Base-by-base conservation (phyloP, 768 basidiomycete species). In the Panus rudis region DNA sequence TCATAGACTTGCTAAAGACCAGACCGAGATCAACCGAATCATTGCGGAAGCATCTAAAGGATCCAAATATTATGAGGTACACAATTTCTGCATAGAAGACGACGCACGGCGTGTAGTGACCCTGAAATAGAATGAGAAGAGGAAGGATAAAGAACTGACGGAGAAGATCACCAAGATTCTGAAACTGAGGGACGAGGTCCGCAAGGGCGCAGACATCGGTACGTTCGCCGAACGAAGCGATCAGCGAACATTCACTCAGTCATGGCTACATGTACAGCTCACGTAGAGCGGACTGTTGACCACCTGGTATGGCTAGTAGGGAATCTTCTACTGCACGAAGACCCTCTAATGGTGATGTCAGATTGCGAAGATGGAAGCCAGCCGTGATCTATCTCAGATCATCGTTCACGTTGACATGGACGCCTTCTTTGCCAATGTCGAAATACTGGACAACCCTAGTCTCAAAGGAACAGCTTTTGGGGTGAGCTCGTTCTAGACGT, bases 401-500 rank as follows among this genome's bases (percentile, higher is more conserved):
- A 88, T 99, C 47, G 87, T 97, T 4, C 92, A 98, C 57, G 81
- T 96, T 23, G 96, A 99, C 56, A 92, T 93, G 79, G 94, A 97
- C 60, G 90, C 91, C 3, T 96, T 94, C 65, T 92, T 75, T 50
- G 86, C 87, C 10, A 86, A 73, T 38, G 87, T 90, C 1, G 89
- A 92, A 58, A 63, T 83, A 1, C 70, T 85, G 17, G 67, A 80
- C 51, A 64, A 84, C 50, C 81, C 79, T 13, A 65, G 64, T 51
- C 76, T 85, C 27, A 64, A 69, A 24, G 83, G 78, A 16, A 89
- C 87, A 52, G 73, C 87, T 1, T 90, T 90, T 56, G 85, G 72
- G 21, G 87, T 85, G 54, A 22, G 69, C 60, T 26, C 12, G 1
- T 2, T 20, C 5, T 7, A 5, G 3, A 11, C n/a, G n/a, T 45